Base-by-base conservation (phyloP, 257 asterid genomes). In the Fraxinus excelsior region DNA sequence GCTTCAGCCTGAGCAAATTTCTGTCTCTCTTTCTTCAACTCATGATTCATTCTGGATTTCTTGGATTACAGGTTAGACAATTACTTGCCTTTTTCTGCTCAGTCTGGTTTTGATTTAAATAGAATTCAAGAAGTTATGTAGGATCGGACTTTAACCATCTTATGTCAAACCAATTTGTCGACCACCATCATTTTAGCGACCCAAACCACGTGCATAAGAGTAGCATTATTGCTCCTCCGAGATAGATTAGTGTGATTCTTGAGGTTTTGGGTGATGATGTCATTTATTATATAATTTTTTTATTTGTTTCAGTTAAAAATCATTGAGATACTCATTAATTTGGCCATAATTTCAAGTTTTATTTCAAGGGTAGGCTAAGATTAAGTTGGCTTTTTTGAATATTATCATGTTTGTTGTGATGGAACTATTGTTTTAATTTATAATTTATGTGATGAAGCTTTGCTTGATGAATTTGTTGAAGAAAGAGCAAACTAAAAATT, bases 31-130 rank as follows among this genome's bases (percentile, higher is more conserved):
- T 78, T 95, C 99, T 77, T 86, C 94, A 35, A 82, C 75, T 79
- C 70, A 88, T 80, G 86, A 88, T 78, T 93, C 99, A 8, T 85
- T 89, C 58, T 95, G 99, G 99, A 80, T 95, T 80, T 95, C 99
- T 62, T 95, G 99, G 99, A 80, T 95, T 68, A 91, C 98, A 80
- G 99, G 99, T 94, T 78, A 3, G 60, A 42, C 44, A 60, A 46
- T 73, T 65, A 29, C 29, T 37, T 44, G 5, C 4, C 74, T 10
- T 77, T 18, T 5, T 53, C 2, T 19, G 58, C 13, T 40, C 26
- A 29, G 60, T 60, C 18, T 44, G 18, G 4, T 29, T 51, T 53
- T 13, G 32, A 32, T 38, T 42, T 25, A 58, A n/a, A 56, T 7
- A 19, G 58, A 16, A 16, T 46, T 19, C 56, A 14, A 46, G 7